phyloP scores from a whole-genome alignment of 2,329 filamentous ascomycete genomes.

The Mycogone perniciosa region DNA sequence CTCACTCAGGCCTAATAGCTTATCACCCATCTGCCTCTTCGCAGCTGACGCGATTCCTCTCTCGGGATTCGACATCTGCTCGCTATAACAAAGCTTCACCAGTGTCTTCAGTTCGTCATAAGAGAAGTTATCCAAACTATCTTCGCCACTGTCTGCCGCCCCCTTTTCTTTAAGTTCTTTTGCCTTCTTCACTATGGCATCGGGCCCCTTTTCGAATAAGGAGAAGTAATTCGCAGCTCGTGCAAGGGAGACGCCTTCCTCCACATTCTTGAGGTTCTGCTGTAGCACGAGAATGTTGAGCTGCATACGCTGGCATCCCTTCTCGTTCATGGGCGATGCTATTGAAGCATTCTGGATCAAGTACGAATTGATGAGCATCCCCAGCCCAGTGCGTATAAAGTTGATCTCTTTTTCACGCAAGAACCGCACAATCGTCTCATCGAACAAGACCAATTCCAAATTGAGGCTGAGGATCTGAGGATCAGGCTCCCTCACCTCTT shows the following conservation, averaged over 20 bases:
- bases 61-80: slow-evolving; percentile 59
- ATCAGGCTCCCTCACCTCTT: slow-evolving; percentile 71
- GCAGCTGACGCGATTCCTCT: slow-evolving; percentile 61
- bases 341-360: slow-evolving; percentile 65
- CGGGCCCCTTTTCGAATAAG: slow-evolving; percentile 59
- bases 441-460: slow-evolving; percentile 76
- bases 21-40: slow-evolving; percentile 63
- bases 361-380: slow-evolving; percentile 69
- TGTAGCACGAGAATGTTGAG: slow-evolving; percentile 92
- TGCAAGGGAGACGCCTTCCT: slow-evolving; percentile 59
- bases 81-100: slow-evolving; percentile 62
- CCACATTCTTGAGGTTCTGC: slow-evolving; percentile 93
- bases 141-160: slow-evolving; percentile 25
- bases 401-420: slow-evolving; percentile 63
- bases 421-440: slow-evolving; percentile 70
- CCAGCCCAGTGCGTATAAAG: slow-evolving; percentile 73
- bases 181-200: slow-evolving; percentile 58
- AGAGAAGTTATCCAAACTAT: slow-evolving; percentile 43
- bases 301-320: slow-evolving; percentile 81
- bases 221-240: slow-evolving; percentile 62
- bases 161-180: slow-evolving; percentile 39
- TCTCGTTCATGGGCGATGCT: slow-evolving; percentile 75
- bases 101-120: slow-evolving; percentile 62
- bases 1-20: slow-evolving; percentile 63
- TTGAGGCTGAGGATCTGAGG: slow-evolving; percentile 78